Percentiles rank a stretch among this genome's conserved stretches.
phyloP scores from a whole-genome alignment of 2,329 filamentous ascomycete species.

The Simplicillium aogashimaense region DNA sequence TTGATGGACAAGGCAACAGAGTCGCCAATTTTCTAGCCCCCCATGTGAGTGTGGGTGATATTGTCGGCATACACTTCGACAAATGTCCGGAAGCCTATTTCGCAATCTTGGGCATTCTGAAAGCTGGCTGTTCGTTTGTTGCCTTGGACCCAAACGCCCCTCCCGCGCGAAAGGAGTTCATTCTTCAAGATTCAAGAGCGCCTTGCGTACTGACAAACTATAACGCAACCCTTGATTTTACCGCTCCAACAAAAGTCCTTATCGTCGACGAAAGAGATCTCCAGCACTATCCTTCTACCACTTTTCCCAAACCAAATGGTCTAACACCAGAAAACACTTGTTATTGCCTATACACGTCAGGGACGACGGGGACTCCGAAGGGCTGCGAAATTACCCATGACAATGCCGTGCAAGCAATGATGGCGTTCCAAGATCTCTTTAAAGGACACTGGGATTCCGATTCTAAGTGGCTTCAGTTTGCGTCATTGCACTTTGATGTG shows the following conservation, averaged over 20 bases:
- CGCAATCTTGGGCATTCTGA: constrained; percentile 70
- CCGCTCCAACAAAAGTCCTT: constrained; percentile 18
- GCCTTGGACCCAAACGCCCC: constrained; percentile 72
- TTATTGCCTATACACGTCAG: constrained; percentile 82
- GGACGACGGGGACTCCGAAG: constrained; percentile 79
- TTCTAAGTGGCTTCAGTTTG: constrained; percentile 86
- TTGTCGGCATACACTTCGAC: constrained; percentile 71
- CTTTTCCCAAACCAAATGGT: constrained; percentile 1
- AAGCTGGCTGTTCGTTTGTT: constrained; percentile 72
- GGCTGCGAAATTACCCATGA: constrained; percentile 83
- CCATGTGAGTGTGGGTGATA: constrained; percentile 41
- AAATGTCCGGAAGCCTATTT: constrained; percentile 82
- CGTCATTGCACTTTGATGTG: constrained; percentile 90
- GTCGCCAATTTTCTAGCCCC: constrained; percentile 55
- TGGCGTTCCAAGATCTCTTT: constrained; percentile 76
- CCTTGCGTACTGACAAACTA: constrained; percentile 49
- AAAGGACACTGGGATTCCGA: constrained; percentile 58
- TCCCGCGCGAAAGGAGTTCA: constrained; percentile 63
- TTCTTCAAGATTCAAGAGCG: constrained; percentile 63
- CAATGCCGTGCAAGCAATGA: constrained; percentile 82
- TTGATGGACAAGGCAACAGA: constrained; percentile 61
- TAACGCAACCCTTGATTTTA: constrained; percentile 20
- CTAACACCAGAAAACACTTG: constrained; percentile 47
- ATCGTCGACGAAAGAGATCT: constrained; percentile 21
- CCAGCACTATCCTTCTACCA: constrained; percentile 8